These are phyloP conservation scores for Erysimum cheiranthoides DNA, from an alignment of 345 rosid species.

Conservation along the genomic window DNA sequence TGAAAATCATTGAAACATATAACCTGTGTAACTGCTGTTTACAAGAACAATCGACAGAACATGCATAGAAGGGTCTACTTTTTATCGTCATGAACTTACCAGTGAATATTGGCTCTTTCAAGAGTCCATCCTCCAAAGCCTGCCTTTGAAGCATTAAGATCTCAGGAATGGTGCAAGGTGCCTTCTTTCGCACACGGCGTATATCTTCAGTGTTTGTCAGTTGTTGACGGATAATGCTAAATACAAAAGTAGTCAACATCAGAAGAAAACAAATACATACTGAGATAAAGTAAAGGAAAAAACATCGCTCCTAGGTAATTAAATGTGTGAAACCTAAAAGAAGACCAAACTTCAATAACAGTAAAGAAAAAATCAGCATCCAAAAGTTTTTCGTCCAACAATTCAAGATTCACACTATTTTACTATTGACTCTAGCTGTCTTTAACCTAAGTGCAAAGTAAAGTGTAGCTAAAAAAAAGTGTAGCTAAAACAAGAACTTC, in stretches of 20 bases:
- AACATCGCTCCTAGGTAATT: neutral
- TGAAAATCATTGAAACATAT: constrained; percentile 48
- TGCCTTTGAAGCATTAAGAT: constrained; percentile 84
- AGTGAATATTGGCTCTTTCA: constrained; percentile 63
- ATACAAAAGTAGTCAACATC: constrained; percentile 44
- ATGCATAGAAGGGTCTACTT: constrained; percentile 9
- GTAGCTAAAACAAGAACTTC: constrained; percentile 8
- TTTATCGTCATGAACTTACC: constrained; percentile 62
- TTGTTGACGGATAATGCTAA: constrained; percentile 86
- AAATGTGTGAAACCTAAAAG: constrained; percentile 18
- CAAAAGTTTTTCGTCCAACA: constrained; percentile 10
- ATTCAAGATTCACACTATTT: constrained; percentile 7
- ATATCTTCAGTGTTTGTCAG: constrained; percentile 84
- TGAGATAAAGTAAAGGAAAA: neutral
- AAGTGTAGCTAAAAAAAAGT: constrained; percentile 15
- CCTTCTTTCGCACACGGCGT: constrained; percentile 95
- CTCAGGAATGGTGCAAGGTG: constrained; percentile 95
- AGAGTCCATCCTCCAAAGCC: constrained; percentile 76
- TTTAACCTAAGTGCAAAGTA: constrained; percentile 29
- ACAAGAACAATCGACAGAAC: constrained; percentile 29
- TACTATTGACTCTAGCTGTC: neutral
- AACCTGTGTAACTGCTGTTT: constrained; percentile 21
- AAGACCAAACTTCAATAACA: constrained; percentile 23
- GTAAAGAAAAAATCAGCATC: neutral
- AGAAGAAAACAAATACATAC: constrained; percentile 26